Base-by-base conservation (phyloP, 805 yeast genomes). In the Candida manassasensis region DNA sequence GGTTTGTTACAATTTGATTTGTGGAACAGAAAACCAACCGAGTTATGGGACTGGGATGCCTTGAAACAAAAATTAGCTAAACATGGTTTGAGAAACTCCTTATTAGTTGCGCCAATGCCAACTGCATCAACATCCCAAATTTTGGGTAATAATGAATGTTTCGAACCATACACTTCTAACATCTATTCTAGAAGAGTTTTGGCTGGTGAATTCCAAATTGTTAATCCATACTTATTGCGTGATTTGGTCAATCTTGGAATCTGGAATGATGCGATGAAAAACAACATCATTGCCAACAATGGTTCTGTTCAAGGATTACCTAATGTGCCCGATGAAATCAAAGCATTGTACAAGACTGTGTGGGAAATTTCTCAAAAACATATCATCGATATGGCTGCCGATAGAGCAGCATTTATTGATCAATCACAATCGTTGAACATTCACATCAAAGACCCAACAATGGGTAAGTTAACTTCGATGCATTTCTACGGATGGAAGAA, bases 401-500 rank as follows among this genome's bases (percentile, higher is more conserved):
- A 79, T 52, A 74, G 93, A 63, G 79, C 86, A 40, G 82, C 87
- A 15, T 84, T 71, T 61, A 79, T 84, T 57, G 93, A 84, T 60
- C 98, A 93, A 67, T 86, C 96, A 19, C 97, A 90, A 69, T 81
- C 93, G 31, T 69, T 93, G 72, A 93, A 90, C 60, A 79, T 93
- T 45, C 89, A 86, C 67, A 71, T 93, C 61, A 78, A 75, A 57
- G 81, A 80, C 42, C 97, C 97, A 41, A 88, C 97, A 2, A 84
- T 87, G 90, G 95, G 96, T 52, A 93, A 93, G 62, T 74, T 93
- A 56, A 93, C 97, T 4, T 79, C 93, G 45, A 93, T 93, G 97
- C 98, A 93, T 62, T 93, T 93, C 72, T 90, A 93, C 57, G 97
- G 96, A 32, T 93, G 98, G 98, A 84, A 85, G 71, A 87, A 84